Evolutionary conservation across 2,329 filamentous ascomycete species (phyloP), one percentile per base, ranked within the genome.

Genomic region (Xylariaceae sp.): DNA sequence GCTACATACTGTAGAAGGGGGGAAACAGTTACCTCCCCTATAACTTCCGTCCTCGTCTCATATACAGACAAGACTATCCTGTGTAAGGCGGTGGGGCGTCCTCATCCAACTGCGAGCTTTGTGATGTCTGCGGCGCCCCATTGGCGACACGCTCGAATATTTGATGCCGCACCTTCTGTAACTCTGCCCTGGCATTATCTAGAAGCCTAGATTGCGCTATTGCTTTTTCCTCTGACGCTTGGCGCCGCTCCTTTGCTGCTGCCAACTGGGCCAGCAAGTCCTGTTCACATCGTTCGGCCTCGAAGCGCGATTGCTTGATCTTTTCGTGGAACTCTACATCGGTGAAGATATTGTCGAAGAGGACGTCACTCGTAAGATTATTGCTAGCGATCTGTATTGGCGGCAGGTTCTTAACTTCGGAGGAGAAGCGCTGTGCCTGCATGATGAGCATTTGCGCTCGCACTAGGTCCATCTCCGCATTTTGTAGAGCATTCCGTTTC

Each of bases 271-370:
- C 53, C 5, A 63, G 53, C 15, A 79, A 44, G 3, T 62, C 69
- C 0, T 65, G 53, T 16, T 66, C 61, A 32, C 74, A 73, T 69
- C 18, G 62, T 4, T 72, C 58, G 3, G 76, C 52, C 15, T 55
- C 46, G 4, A 11, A 21, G 16, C 29, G 42, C 29, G 73, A 77
- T 13, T 71, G 64, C 60, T 79, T 76, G 54, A 84, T 78, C 65
- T 80, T 74, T 9, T 79, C 72, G 55, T 79, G 78, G 64, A 82
- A 81, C 2, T 73, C 72, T 70, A 78, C 74, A 52, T 83, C 80
- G 8, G 72, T 74, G 60, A 80, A 79, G 52, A 81, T 75, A 43
- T 81, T 82, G 60, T 83, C 78, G 59, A 82, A 82, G n/a, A 82
- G 70, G 2, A 83, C 71, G 55, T 83, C 79, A 6, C 70, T 71